phyloP scores from a whole-genome alignment of 768 basidiomycete species.

The Lentinula boryana region DNA sequence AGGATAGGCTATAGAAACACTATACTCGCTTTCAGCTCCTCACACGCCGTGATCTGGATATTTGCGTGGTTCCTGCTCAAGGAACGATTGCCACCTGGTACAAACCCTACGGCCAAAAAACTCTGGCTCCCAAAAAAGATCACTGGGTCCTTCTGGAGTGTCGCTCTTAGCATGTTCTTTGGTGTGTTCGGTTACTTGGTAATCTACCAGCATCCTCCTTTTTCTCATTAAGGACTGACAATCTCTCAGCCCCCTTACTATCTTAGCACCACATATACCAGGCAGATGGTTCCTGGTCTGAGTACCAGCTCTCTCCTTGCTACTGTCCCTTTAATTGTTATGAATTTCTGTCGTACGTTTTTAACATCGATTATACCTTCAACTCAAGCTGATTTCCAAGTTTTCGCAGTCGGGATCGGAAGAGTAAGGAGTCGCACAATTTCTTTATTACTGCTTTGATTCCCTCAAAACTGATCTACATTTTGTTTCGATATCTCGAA shows the following conservation, averaged over 20 bases:
- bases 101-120: conserved; percentile 8
- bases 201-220: neutral
- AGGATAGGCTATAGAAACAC: conserved; percentile 23
- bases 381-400: neutral
- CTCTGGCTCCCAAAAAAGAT: conserved; percentile 18
- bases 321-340: conserved; percentile 15
- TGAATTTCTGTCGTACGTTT: conserved; percentile 17
- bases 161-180: conserved; percentile 24
- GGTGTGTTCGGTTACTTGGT: conserved; percentile 19
- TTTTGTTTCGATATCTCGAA: neutral
- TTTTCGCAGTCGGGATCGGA: conserved; percentile 13
- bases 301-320: conserved; percentile 15
- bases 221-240: neutral
- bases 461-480: neutral
- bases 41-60: conserved; percentile 19
- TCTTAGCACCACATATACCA: conserved; percentile 16
- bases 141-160: conserved; percentile 23
- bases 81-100: conserved; percentile 15
- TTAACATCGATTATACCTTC: neutral
- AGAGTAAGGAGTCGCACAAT: conserved; percentile 11
- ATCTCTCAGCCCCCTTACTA: conserved; percentile 15
- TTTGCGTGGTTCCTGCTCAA: conserved; percentile 24
- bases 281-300: conserved; percentile 11
- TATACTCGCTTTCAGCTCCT: conserved; percentile 22
- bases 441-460: neutral